A percentile compares a stretch with the other conserved stretches of the same genome.
phyloP scores from a whole-genome alignment of 2,329 filamentous ascomycete species.

The Fusarium tricinctum region DNA sequence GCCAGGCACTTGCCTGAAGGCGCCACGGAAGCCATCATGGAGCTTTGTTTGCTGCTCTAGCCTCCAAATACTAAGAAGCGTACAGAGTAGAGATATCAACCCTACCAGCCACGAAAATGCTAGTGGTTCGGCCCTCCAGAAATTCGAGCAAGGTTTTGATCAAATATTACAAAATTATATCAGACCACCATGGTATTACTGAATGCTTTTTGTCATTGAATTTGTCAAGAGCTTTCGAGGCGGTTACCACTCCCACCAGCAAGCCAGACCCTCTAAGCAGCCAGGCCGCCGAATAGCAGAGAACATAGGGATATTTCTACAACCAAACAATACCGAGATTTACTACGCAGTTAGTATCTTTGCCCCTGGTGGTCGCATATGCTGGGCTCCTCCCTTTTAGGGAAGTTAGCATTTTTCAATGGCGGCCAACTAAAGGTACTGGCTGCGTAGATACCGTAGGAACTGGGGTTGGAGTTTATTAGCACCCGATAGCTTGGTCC shows the following conservation, averaged over 20 bases:
- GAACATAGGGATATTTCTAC: background rate
- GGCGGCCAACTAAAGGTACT: slow-evolving; percentile 13
- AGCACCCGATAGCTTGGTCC: slow-evolving; percentile 35
- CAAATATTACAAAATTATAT: background rate
- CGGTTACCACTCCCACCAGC: background rate
- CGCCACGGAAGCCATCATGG: slow-evolving; percentile 32
- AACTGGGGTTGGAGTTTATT: slow-evolving; percentile 26
- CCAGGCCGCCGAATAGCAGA: background rate
- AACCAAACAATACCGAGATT: too few species aligned
- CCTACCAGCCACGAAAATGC: background rate
- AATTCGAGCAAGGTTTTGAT: background rate
- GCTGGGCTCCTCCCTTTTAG: background rate
- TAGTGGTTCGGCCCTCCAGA: background rate
- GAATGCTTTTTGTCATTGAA: background rate
- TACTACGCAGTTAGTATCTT: background rate
- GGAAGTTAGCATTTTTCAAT: slow-evolving; percentile 14
- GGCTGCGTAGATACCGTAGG: background rate
- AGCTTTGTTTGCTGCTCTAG: background rate
- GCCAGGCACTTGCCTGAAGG: slow-evolving; percentile 7
- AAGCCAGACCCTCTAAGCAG: background rate
- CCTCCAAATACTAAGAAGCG: background rate
- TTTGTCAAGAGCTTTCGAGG: background rate
- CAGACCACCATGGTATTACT: too few species aligned
- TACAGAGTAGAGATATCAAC: background rate
- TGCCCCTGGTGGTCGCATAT: background rate